phyloP scores from a whole-genome alignment of 2,329 filamentous ascomycete species.

The Calycina herbarum region DNA sequence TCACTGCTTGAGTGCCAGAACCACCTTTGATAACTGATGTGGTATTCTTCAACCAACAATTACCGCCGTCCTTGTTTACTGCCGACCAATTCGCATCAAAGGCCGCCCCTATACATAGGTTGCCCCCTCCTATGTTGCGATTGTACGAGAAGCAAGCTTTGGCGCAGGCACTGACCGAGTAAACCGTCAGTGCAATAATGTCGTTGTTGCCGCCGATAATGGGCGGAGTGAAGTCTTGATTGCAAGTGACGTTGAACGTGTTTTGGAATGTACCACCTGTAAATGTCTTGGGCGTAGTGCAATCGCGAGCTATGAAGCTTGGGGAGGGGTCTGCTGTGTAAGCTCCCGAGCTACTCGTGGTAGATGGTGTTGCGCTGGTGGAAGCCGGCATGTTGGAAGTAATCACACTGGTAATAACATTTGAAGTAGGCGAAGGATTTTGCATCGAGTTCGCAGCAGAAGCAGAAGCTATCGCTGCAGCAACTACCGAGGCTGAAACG shows the following conservation, averaged over 20 bases:
- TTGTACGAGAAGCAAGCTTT: conserved; percentile 23
- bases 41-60: conserved; percentile 17
- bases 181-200: conserved; percentile 19
- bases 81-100: conserved; percentile 17
- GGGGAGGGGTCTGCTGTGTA: conserved; percentile 1
- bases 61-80: conserved; percentile 18
- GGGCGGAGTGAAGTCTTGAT: conserved; percentile 12
- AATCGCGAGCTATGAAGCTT: conserved; percentile 13
- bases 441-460: neutral
- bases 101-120: conserved; percentile 14
- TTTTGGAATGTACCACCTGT: conserved; percentile 5
- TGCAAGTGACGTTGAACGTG: conserved; percentile 18
- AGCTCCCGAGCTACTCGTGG: neutral
- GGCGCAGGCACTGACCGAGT: conserved; percentile 18
- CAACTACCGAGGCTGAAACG: neutral
- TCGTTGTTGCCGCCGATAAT: conserved; percentile 7
- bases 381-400: neutral
- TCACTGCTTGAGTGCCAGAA: neutral
- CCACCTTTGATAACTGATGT: conserved; percentile 1
- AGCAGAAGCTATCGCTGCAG: neutral
- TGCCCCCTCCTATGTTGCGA: conserved; percentile 8
- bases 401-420: neutral
- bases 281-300: conserved; percentile 12
- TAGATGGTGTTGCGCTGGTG: neutral
- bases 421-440: neutral